These are phyloP conservation scores for Lepidium aucheri DNA, from an alignment of 345 rosid genomes.

Conservation along the genomic window DNA sequence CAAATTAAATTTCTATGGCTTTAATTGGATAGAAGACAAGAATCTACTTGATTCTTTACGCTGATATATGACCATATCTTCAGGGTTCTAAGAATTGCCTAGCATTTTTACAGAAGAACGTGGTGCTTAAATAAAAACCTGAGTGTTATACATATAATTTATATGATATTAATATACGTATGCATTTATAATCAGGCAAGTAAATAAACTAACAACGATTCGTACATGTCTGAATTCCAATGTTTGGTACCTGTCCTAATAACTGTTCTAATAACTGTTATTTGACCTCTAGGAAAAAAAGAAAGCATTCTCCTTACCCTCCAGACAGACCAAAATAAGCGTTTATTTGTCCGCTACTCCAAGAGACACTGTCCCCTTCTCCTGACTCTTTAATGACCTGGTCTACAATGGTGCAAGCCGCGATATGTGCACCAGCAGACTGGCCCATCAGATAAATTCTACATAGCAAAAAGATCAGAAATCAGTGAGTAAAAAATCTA, in stretches of 20 bases:
- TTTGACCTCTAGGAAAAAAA: background rate
- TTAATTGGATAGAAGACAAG: background rate
- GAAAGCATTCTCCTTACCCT: constrained; percentile 43
- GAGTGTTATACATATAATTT: background rate
- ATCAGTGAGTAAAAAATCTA: constrained; percentile 7
- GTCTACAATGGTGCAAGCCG: constrained; percentile 81
- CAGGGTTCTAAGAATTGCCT: background rate
- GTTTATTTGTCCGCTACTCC: constrained; percentile 83
- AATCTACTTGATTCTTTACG: background rate
- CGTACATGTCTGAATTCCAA: background rate
- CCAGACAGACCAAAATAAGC: constrained; percentile 93
- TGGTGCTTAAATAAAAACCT: background rate
- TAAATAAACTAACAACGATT: background rate
- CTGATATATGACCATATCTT: background rate
- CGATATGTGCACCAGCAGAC: constrained; percentile 98
- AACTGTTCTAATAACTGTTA: background rate
- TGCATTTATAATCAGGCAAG: background rate
- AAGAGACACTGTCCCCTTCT: constrained; percentile 60
- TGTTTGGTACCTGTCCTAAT: background rate
- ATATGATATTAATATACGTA: too few species aligned
- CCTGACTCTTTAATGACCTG: constrained; percentile 87
- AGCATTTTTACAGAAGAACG: background rate
- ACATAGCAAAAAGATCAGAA: constrained; percentile 12
- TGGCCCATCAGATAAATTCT: constrained; percentile 96
- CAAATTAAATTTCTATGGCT: background rate